These are phyloP conservation scores for Phytophthora pini DNA, from an alignment of 352 stramenopile genomes.

Conservation along the genomic window DNA sequence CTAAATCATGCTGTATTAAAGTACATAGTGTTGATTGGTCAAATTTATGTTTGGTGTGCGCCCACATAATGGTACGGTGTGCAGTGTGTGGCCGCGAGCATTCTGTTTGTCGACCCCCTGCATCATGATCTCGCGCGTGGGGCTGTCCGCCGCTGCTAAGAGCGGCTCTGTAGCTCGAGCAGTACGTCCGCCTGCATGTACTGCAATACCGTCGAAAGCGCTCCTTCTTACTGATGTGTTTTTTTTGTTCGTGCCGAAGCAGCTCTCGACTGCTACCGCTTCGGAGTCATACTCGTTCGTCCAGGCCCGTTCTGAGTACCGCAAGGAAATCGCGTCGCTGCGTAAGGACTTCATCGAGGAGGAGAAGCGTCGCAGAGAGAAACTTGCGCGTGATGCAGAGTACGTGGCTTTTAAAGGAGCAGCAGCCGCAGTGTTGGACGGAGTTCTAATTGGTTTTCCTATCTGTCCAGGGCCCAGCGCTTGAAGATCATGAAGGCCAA, in stretches of 20 bases:
- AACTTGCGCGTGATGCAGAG: constrained; percentile 86
- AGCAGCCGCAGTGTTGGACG: not conserved
- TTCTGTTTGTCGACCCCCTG: constrained; percentile 28
- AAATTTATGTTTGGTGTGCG: not conserved
- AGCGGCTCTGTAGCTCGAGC: constrained; percentile 35
- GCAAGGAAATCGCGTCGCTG: constrained; percentile 66
- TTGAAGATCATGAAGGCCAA: constrained; percentile 90
- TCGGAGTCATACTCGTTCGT: constrained; percentile 78
- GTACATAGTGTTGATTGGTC: not conserved
- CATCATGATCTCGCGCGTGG: constrained; percentile 43
- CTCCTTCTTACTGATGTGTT: no score
- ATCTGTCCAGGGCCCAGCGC: constrained; percentile 64
- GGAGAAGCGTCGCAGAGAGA: constrained; percentile 73
- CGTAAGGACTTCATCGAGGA: constrained; percentile 82
- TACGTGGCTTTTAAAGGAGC: constrained; percentile 34
- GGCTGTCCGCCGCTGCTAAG: constrained; percentile 34
- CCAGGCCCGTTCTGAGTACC: constrained; percentile 72
- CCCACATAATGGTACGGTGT: not conserved
- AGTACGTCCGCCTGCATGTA: constrained; percentile 26
- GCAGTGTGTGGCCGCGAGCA: constrained; percentile 31
- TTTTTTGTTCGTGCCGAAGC: not conserved
- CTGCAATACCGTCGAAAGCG: not conserved
- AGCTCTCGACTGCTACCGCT: constrained; percentile 52
- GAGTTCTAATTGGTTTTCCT: constrained; percentile 4
- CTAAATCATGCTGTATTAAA: not conserved